phyloP scores from a whole-genome alignment of 768 basidiomycete species.

The Boletus pseudopeckii region DNA sequence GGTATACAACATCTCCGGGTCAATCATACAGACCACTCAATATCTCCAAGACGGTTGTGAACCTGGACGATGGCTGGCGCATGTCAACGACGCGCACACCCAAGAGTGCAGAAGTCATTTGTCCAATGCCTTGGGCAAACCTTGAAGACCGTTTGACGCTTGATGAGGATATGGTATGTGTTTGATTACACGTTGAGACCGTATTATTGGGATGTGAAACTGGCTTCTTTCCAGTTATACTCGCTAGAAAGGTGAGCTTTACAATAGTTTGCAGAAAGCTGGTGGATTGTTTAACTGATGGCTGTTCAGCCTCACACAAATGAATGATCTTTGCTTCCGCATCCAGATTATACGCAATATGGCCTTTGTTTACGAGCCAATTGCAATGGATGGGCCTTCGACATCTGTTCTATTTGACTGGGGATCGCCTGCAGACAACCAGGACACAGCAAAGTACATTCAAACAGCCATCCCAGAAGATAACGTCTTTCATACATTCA shows the following conservation, averaged over 20 bases:
- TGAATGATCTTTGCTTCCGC: conserved; percentile 41
- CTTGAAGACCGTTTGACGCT: conserved; percentile 32
- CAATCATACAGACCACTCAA: conserved; percentile 7
- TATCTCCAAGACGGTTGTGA: conserved; percentile 2
- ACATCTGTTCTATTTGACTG: conserved; percentile 53
- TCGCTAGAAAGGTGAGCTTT: conserved; percentile 28
- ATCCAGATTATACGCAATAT: conserved; percentile 37
- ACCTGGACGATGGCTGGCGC: conserved; percentile 32
- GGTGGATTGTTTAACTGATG: neutral
- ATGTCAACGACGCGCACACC: conserved; percentile 43
- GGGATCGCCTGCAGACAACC: conserved; percentile 38
- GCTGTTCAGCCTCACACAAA: conserved; percentile 32
- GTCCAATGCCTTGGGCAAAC: conserved; percentile 29
- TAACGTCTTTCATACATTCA: conserved; percentile 48
- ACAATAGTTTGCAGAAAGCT: neutral
- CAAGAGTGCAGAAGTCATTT: conserved; percentile 27
- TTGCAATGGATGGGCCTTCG: conserved; percentile 46
- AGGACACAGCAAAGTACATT: conserved; percentile 35
- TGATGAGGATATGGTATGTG: conserved; percentile 41
- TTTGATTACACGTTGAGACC: neutral
- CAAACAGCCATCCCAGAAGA: conserved; percentile 16
- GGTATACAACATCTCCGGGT: conserved; percentile 2
- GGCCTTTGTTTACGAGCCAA: conserved; percentile 55
- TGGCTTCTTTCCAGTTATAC: conserved; percentile 18
- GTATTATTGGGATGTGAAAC: neutral